Evolutionary conservation across 108 stramenopile species (phyloP), one percentile per base, ranked within the genome.

Genomic region (Fragilariopsis cylindrus): DNA sequence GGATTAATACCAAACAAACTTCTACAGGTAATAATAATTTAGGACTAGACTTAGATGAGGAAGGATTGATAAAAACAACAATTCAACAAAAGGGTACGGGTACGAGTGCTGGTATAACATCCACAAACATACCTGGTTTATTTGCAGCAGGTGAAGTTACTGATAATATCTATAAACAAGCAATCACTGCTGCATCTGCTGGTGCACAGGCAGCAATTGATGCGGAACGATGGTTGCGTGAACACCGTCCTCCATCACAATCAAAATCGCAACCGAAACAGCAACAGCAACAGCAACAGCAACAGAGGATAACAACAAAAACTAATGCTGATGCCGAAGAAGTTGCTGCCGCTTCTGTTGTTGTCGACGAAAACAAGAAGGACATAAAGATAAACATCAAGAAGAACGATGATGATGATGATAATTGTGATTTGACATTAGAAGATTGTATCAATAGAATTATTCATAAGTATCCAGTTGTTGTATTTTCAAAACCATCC

Each of bases 141-240:
- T 97, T 96, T 83, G 95, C 96, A 0, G 93, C 90, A 18, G 96
- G 96, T 7, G 96, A 97, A 75, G 95, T 95, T 19, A 78, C 90
- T 5, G 95, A 95, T 71, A 75, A 80, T 19, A 69, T 91, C 11
- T 97, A 97, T 72, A 92, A 95, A 40, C 96, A 97, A 76, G 96
- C 92, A 4, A 88, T 93, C 63, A 97, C 95, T 13, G 88, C 89
- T 47, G 92, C 96, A 0, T 94, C 95, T 57, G 84, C 81, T 57
- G 96, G 96, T 9, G 94, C 94, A 49, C 84, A 87, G 65, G 96
- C 96, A 11, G 96, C 95, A 12, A 81, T 97, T 57, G 96, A 97
- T 81, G 94, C 91, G 15, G 96, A 97, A 57, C 85, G 95, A 75
- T 97, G 92, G 93, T 82, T 97, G 12, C 78, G 82, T 41, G 88